Base-by-base conservation (phyloP, 2,329 filamentous ascomycete genomes). In the Colletotrichum tofieldiae region DNA sequence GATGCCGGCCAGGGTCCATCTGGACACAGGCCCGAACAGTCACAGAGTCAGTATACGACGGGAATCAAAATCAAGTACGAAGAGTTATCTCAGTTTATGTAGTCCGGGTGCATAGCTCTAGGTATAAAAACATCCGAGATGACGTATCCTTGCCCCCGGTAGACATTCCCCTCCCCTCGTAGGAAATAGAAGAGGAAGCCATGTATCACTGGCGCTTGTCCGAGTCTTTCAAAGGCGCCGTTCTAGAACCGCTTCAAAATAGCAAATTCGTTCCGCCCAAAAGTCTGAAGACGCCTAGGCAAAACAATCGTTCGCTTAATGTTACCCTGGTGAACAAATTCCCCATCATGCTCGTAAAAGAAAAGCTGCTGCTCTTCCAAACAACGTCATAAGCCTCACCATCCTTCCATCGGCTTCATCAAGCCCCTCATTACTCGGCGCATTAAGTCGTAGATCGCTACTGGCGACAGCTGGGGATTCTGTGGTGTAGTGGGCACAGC, bases 61-160 rank as follows among this genome's bases (percentile, higher is more conserved):
- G 8, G 41, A 12, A 20, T 3, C 23, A 29, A 26, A 11, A 18
- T 63, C n/a, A 68, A 60, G 70, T 32, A 49, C 39, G 58, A 63
- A 67, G 43, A 75, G 73, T 71, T 72, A 74, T 75, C 73, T 75
- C 67, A 60, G 64, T 74, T 61, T 68, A 71, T 68, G 43, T 74
- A 71, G 61, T 72, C 61, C 60, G 60, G 61, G 52, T 49, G 65
- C 64, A 54, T 66, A 52, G 60, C 47, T 67, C 56, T 73, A 73
- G 64, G 55, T 66, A 56, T 62, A 61, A 51, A 12, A 71, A 66
- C 29, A 58, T 58, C 29, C 55, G 47, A 70, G 54, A 29, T 29
- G 55, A 68, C 60, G 32, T 55, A 16, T 32, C 12, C 60, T 32
- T 43, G 39, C 55, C 41, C 23, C 47, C 49, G 18, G 52, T 37